phyloP scores from a whole-genome alignment of 768 basidiomycete genomes.

The Mycena capillaripes region DNA sequence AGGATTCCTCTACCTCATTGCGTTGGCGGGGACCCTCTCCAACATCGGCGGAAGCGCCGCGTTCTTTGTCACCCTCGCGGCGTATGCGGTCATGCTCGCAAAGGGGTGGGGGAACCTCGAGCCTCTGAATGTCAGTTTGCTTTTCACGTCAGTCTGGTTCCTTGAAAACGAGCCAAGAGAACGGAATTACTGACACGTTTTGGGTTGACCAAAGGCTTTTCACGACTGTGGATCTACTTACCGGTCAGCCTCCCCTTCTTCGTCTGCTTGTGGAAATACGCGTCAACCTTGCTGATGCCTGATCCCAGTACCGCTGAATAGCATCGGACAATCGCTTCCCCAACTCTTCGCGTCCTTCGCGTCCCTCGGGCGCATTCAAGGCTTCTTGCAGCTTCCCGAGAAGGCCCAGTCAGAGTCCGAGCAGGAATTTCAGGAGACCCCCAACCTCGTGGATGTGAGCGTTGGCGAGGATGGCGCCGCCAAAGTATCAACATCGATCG shows the following conservation, averaged over 20 bases:
- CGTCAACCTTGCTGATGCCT: no score
- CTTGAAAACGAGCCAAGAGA: neutral
- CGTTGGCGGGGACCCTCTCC: neutral
- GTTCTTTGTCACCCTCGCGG: conserved; percentile 22
- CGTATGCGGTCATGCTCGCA: conserved; percentile 18
- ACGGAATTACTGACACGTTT: conserved; percentile 20
- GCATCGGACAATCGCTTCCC: conserved; percentile 15
- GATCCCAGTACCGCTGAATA: conserved; percentile 20
- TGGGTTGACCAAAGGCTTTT: neutral
- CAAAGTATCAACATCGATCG: no score
- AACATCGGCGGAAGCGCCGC: conserved; percentile 16
- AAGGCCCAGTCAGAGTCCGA: no score
- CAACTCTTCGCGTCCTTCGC: conserved; percentile 17
- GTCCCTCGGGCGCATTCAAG: conserved; percentile 25
- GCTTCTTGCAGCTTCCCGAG: conserved; percentile 30
- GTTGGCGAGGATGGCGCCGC: no score
- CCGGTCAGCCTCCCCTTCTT: no score
- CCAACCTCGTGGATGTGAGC: no score
- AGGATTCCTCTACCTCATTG: neutral
- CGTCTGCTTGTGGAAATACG: no score
- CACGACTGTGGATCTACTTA: neutral
- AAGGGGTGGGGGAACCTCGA: conserved; percentile 1
- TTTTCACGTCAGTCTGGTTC: conserved; percentile 13
- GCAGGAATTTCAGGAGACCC: no score
- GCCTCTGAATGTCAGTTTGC: conserved; percentile 16